Evolutionary conservation across 1,284 basidiomycete genomes (phyloP).

Genomic region (Microbotryum scabiosae): DNA sequence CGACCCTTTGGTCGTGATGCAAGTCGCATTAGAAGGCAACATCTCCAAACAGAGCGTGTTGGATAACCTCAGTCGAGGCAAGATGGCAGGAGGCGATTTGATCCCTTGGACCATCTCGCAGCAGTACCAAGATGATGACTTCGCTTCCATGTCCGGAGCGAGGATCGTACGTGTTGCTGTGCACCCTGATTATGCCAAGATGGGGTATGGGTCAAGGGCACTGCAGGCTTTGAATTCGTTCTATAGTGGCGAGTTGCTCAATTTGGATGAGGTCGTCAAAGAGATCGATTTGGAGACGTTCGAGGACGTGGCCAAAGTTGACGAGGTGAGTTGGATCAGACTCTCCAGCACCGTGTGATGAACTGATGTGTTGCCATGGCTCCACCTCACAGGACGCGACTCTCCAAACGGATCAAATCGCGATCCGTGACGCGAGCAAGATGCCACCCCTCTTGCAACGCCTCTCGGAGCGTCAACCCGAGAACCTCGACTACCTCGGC

Average conservation of each 20-base stretch:
- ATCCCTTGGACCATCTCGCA: slow-evolving; percentile 95
- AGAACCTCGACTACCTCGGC: slow-evolving; percentile 86
- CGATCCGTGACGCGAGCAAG: slow-evolving; percentile 60
- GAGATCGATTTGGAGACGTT: slow-evolving; percentile 51
- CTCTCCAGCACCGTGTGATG: not conserved
- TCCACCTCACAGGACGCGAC: slow-evolving; percentile 36
- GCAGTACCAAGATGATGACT: slow-evolving; percentile 94
- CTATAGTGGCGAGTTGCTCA: slow-evolving; percentile 86
- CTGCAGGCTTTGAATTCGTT: slow-evolving; percentile 78
- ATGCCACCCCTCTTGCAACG: slow-evolving; percentile 94
- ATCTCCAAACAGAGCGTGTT: slow-evolving; percentile 80
- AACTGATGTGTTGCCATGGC: not conserved
- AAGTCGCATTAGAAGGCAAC: slow-evolving; percentile 91
- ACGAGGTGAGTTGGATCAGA: slow-evolving; percentile 46
- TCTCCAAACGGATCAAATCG: slow-evolving; percentile 59
- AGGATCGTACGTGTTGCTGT: slow-evolving; percentile 89
- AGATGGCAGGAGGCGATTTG: slow-evolving; percentile 85
- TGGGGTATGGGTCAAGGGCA: slow-evolving; percentile 95
- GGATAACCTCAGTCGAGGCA: slow-evolving; percentile 70
- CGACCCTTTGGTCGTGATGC: slow-evolving; percentile 88
- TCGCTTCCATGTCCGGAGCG: slow-evolving; percentile 84
- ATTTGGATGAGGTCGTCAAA: slow-evolving; percentile 62
- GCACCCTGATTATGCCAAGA: slow-evolving; percentile 93
- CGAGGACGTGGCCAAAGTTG: slow-evolving; percentile 53
- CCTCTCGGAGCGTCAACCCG: slow-evolving; percentile 81